A percentile compares a stretch with the other conserved stretches of the same genome.
phyloP scores from a whole-genome alignment of 164 flowering plant genomes.

The Aristolochia californica region DNA sequence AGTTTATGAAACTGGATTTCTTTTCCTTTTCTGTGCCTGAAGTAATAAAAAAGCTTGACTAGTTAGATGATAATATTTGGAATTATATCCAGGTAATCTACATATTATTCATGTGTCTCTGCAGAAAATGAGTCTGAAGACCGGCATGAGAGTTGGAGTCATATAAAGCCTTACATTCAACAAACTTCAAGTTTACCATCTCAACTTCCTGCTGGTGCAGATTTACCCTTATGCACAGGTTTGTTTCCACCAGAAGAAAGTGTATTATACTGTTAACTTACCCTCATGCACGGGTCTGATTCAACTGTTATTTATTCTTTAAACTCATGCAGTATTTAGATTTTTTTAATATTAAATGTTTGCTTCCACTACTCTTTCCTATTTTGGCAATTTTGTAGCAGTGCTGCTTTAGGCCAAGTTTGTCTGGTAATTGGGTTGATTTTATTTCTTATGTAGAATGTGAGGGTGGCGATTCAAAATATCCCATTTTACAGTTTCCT shows the following conservation, averaged over 20 bases:
- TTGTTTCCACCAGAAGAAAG: slow-evolving; percentile 1
- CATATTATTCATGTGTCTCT: neutral
- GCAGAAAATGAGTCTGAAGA: slow-evolving; percentile 48
- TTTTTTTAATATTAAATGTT: too few species aligned
- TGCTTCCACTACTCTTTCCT: too few species aligned
- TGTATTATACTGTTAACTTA: neutral
- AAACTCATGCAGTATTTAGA: too few species aligned
- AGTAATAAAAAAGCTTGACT: too few species aligned
- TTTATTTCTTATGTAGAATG: slow-evolving; percentile 31
- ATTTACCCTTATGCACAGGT: slow-evolving; percentile 82
- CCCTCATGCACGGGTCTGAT: too few species aligned
- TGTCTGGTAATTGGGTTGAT: neutral
- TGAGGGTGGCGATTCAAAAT: slow-evolving; percentile 49
- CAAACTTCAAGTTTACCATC: slow-evolving; percentile 46
- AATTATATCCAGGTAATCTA: too few species aligned
- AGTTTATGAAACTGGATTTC: too few species aligned
- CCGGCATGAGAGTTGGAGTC: slow-evolving; percentile 45
- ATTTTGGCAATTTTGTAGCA: too few species aligned
- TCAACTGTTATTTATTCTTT: too few species aligned
- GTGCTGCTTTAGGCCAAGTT: too few species aligned
- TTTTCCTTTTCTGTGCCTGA: too few species aligned
- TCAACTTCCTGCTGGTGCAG: slow-evolving; percentile 81
- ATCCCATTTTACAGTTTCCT: slow-evolving; percentile 63
- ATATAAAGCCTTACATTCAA: slow-evolving; percentile 31
- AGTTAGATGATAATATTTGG: too few species aligned